These are phyloP conservation scores for Penicillium sclerotiorum DNA, from an alignment of 2,329 filamentous ascomycete genomes.

Conservation along the genomic window DNA sequence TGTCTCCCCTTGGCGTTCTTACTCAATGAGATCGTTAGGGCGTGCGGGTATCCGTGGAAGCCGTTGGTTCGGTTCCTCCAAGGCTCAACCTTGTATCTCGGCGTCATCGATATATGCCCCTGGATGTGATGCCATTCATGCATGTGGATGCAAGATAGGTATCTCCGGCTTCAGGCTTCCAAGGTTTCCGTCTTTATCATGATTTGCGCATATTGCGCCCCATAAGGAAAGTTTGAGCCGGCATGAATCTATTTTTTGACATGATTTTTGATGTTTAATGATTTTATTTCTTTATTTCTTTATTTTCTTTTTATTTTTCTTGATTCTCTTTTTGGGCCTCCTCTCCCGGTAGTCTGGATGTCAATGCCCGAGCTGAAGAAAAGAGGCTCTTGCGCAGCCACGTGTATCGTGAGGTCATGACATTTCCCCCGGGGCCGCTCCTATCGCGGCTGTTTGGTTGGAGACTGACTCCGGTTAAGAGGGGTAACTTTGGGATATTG, in stretches of 20 bases:
- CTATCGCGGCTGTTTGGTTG: slow-evolving; percentile 3
- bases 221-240: too few relatives aligned
- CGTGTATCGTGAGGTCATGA: slow-evolving; percentile 2
- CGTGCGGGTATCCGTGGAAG: slow-evolving; percentile 1
- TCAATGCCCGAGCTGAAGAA: background rate
- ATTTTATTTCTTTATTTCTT: background rate
- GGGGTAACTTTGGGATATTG: background rate
- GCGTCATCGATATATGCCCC: slow-evolving; percentile 2
- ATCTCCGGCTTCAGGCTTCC: too few relatives aligned
- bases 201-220: too few relatives aligned
- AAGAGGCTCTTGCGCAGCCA: slow-evolving; percentile 6
- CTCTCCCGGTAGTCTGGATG: background rate
- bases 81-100: background rate
- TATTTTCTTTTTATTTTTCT: background rate
- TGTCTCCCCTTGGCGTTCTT: background rate
- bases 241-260: too few relatives aligned
- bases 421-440: background rate
- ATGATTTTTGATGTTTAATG: background rate
- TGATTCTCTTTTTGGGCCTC: background rate
- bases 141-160: background rate
- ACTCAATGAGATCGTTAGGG: background rate
- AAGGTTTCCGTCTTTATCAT: too few relatives aligned
- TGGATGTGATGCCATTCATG: background rate
- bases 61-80: background rate
- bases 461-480: background rate